Evolutionary conservation across 1,139 yeast genomes (phyloP), one percentile per base, ranked within the genome.

Genomic region (Nakaseomyces delphensis): DNA sequence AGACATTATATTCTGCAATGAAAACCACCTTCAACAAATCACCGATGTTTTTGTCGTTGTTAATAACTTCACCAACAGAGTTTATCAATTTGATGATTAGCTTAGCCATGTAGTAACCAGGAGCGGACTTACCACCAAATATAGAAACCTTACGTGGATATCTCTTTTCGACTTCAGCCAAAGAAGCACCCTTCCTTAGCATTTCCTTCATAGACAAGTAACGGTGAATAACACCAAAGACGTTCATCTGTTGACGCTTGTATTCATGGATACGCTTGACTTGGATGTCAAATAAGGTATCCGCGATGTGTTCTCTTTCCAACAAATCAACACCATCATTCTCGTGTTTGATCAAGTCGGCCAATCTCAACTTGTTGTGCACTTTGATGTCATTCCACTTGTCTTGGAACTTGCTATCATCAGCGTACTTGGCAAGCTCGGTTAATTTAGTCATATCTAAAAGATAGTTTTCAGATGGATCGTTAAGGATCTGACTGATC

Each of bases 91-190:
- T 86, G 60, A 87, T 87, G 56, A 89, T 83, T 45, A 83, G 75
- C 67, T 87, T 87, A 49, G 96, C 96, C 79, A 87, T 84, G 69
- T 84, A 87, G 65, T 87, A 89, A 50, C 96, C 96, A 18, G 97
- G 96, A 10, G 97, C 96, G 45, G 95, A 84, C 66, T 87, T 87
- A 62, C 97, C 96, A 52, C 96, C 96, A 63, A 87, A 80, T 47
- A 87, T 75, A 29, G 80, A 75, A 43, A 84, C 93, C 61, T 83
- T 83, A 45, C 95, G 79, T 48, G 79, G 74, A 64, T 74, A 81
- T 62, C 77, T 74, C 52, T 66, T 53, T 45, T 72, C 70, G 53
- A 89, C 77, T 59, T 86, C 86, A 31, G 54, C 55, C 29, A 55
- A 45, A 2, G 61, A 30, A 18, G 52, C 48, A 27, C 64, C 64